Evolutionary conservation across 116 monocot genomes (phyloP), one percentile per base, ranked within the genome.

Genomic region (Cymodocea nodosa): DNA sequence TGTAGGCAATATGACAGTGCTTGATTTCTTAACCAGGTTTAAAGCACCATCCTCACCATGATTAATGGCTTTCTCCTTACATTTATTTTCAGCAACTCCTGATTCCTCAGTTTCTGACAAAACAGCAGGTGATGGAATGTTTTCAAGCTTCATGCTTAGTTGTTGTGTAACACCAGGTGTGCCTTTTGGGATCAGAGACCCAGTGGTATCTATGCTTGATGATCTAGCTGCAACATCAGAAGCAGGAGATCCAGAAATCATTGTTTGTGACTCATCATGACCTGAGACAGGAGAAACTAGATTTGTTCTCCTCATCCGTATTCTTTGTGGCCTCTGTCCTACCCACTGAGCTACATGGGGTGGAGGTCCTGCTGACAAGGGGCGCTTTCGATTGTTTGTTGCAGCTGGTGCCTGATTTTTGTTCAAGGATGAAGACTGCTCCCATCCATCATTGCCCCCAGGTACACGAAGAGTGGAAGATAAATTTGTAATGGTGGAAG

Each of bases 21-120:
- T 65, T 13, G 48, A 56, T 54, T 75, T 87, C 57, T 66, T 62
- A 17, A 68, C 51, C 52, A 52, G 66, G 75, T 76, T 76, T 51
- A 74, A 40, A 15, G 25, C 35, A 24, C 74, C 83, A 68, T 85
- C 83, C 61, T 80, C 87, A 34, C 76, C 71, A 68, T 74, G 81
- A 67, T 85, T 65, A 70, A 15, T 50, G 35, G 56, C 76, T 73
- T 81, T 84, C 19, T 87, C 87, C 51, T 73, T 86, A 52, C 17
- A 62, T 68, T 81, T 84, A 69, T 57, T 82, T 51, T 84, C 91
- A 62, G 50, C 35, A 59, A 50, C 69, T 71, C 68, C 76, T 52
- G 87, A 86, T 65, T 81, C 91, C 71, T 90, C 90, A 60, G 85
- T 90, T 72, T 97, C 87, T 65, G 83, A 87, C 51, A 77, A 59